Evolutionary conservation across 768 basidiomycete species (phyloP), one percentile per base, ranked within the genome.

Genomic region (Mycena sanguinolenta): DNA sequence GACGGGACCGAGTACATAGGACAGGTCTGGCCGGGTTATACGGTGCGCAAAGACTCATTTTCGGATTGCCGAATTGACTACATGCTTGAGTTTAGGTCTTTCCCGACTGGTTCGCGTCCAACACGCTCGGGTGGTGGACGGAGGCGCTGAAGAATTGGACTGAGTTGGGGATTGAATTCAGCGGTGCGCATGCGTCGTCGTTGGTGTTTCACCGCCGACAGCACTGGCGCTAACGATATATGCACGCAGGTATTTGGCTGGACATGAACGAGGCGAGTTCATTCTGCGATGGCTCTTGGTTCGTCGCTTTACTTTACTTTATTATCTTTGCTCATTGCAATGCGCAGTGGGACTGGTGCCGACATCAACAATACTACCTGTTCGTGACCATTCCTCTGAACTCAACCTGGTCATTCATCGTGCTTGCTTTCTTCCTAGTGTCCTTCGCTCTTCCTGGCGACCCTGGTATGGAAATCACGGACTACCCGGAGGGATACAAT

Each of bases 21-120:
- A 14, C 85, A 90, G 75, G 92, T 93, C 10, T 94, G 91, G 92
- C 92, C 93, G 19, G 92, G 93, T 28, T 91, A 88, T 79, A 90
- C 91, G 10, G 91, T 90, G 36, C 21, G 84, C 75, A n/a, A 49
- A 19, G 39, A n/a, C 27, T 17, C 17, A 1, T 14, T 25, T 21
- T n/a, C 9, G n/a, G 8, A 25, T 57, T 57, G 8, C 7, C 36
- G 8, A 36, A 30, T 9, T 32, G 8, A 14, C 36, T n/a, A n/a
- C n/a, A n/a, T 38, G 36, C 36, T 14, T 34, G 10, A 7, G n/a
- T 27, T 5, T 32, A 86, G 88, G 86, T 84, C 32, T 91, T 88
- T 77, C 89, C 89, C 0, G 90, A 91, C 72, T 91, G 88, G 88
- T 90, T 90, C 68, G 81, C 83, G 13, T 76, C 83, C 17, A 87